A percentile compares a stretch with the other conserved stretches of the same genome.
These are phyloP conservation scores for Teratosphaeria epicoccoides DNA, from an alignment of 2,329 filamentous ascomycete genomes.

Conservation along the genomic window DNA sequence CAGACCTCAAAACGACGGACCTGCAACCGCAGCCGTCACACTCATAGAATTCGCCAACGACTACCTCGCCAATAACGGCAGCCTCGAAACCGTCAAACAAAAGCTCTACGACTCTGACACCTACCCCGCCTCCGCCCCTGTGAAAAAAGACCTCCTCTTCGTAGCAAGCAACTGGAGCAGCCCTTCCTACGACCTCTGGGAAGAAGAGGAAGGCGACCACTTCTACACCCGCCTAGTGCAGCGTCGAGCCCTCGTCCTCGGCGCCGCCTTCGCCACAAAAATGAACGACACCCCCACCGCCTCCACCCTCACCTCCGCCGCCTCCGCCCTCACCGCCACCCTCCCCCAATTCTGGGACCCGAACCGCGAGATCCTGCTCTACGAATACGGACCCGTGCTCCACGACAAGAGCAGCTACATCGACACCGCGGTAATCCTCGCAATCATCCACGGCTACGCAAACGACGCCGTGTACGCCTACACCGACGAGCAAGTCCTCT, in stretches of 20 bases:
- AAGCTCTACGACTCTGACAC: conserved; percentile 21
- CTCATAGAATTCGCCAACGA: conserved; percentile 23
- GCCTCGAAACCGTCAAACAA: conserved; percentile 14
- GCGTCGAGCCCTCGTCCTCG: conserved; percentile 20
- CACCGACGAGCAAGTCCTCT: conserved; percentile 23
- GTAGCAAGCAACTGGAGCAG: conserved; percentile 23
- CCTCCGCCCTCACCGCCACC: conserved; percentile 15
- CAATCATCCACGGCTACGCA: conserved; percentile 24
- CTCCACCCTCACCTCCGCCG: conserved; percentile 17
- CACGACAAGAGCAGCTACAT: conserved; percentile 23
- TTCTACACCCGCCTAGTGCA: conserved; percentile 25
- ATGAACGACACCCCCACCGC: conserved; percentile 21
- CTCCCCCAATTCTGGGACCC: conserved; percentile 25
- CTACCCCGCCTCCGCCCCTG: conserved; percentile 16
- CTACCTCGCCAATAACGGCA: conserved; percentile 21
- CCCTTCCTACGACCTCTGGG: conserved; percentile 24
- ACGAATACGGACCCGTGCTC: conserved; percentile 25
- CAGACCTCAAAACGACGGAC: conserved; percentile 26
- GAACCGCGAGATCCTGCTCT: conserved; percentile 20
- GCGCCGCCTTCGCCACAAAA: conserved; percentile 20
- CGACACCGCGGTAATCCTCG: conserved; percentile 25
- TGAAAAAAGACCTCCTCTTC: conserved; percentile 22
- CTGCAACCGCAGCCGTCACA: conserved; percentile 22
- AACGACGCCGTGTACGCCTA: conserved; percentile 23
- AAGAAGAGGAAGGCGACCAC: conserved; percentile 22